Conservation (phyloP, 208 protist species). For the Wallacemonas collosoma region DNA sequence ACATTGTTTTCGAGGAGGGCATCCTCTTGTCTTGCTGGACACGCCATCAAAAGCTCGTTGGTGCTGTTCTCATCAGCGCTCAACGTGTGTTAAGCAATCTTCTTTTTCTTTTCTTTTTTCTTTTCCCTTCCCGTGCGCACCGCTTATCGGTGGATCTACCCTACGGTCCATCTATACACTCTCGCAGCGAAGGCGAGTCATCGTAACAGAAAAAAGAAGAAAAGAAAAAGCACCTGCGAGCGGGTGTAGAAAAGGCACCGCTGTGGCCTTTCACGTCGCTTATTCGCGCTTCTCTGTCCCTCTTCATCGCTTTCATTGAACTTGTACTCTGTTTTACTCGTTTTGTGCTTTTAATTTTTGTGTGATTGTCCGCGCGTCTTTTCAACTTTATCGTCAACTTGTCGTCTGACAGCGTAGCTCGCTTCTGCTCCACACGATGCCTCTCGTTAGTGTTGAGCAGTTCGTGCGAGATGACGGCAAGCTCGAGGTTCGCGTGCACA, state of each 20-base stretch:
- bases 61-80: too few species aligned
- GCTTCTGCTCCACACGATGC: constrained; percentile 20
- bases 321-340: neutral
- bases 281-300: too few species aligned
- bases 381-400: constrained; percentile 17
- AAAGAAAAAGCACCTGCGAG: too few species aligned
- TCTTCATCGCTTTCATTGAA: too few species aligned
- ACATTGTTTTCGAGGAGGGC: too few species aligned
- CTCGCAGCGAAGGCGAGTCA: too few species aligned
- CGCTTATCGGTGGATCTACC: neutral
- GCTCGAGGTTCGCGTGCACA: constrained; percentile 34
- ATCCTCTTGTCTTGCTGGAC: too few species aligned
- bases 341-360: constrained; percentile 1
- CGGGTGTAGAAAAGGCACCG: too few species aligned
- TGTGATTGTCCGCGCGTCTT: neutral
- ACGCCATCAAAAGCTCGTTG: too few species aligned
- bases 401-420: neutral
- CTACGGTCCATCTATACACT: neutral
- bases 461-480: constrained; percentile 35
- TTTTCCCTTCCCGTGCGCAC: neutral
- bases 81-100: neutral
- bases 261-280: too few species aligned
- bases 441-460: constrained; percentile 35
- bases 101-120: constrained; percentile 11
- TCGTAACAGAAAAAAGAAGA: too few species aligned